Base-by-base conservation (phyloP, 768 basidiomycete species). In the Clitopilus passeckerianus region DNA sequence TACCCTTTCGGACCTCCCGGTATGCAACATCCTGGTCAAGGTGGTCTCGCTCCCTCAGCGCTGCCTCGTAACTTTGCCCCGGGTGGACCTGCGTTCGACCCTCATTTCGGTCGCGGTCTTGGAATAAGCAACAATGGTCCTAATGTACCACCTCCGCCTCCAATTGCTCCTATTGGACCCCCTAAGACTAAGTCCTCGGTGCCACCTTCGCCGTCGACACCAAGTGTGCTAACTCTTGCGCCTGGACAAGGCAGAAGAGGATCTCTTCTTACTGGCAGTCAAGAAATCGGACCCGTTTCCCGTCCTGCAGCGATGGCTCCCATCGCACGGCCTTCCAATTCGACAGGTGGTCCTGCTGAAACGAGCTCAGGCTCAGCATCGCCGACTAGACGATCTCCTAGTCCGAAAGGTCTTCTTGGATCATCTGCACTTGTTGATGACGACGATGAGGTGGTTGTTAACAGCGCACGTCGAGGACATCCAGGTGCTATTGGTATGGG, bases 391-490 rank as follows among this genome's bases (percentile, higher is more conserved):
- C 72, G 80, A 12, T 78, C 77, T 23, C 79, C 81, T 6, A 81
- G 80, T 63, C 80, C 82, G 1, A 91, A 91, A 67, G 85, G 85
- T 41, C 73, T 86, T 34, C 76, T 91, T 6, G 91, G 91, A 12
- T 91, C 90, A 14, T 87, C 87, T 5, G 90, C 91, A 18, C 78
- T 92, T 18, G 83, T 86, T 2, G 83, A 89, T 14, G 90, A 91
- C 60, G 90, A 90, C 61, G 91, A 93, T 68, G 90, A 92, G 67
- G 87, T 91, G 10, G 82, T 92, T 15, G 68, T 75, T 7, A 69
- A 72, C 9, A 72, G 79, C 41, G 72, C 79, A 16, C 77, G 79
- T 6, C 16, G 46, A 18, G 46, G 46, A 50, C 46, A 50, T 50
- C 46, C 46, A 18, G 46, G 46, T n/a, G 46, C 46, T 23, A 50